Base-by-base conservation (phyloP, 768 basidiomycete genomes). In the Candolleomyces eurysporus region DNA sequence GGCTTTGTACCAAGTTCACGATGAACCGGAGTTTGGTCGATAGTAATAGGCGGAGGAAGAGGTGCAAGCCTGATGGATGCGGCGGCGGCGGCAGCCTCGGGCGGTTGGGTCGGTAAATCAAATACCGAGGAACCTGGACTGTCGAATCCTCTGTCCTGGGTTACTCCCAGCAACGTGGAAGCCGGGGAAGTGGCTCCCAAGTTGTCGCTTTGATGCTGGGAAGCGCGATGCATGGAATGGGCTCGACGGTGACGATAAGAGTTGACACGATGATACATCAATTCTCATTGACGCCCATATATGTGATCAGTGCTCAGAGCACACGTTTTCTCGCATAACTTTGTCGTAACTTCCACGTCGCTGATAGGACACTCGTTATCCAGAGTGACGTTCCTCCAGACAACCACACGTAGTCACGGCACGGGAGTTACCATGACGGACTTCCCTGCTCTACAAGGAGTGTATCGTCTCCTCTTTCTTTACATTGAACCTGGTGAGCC, bases 41-140 rank as follows among this genome's bases (percentile, higher is more conserved):
- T 32, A 51, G 39, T 32, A 62, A 59, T 21, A 49, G 52, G 63
- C 60, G 58, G 46, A 43, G 58, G 64, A 60, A 31, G 31, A 9
- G 52, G 9, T 48, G 60, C 52, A 53, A 62, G 60, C 32, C 50
- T 64, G 26, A 26, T 26, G 26, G 26, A 26, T 26, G 26, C 26
- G 21, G 61, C 40, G 32, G 57, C 21, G 40, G 51, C 57, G 1
- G 60, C 43, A 10, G 65, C 51, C 32, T 60, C 61, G n/a, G 58
- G 48, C 10, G 63, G 61, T 57, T 84, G 85, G 39, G 79, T 79
- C 4, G 90, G 89, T 31, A 91, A 78, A 70, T 92, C 89, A 68
- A 92, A 91, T 22, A 89, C 83, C 21, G 89, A 89, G 7, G 90
- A 91, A 52, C 85, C 82, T 40, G 88, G 88, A 62, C 87, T 90